Evolutionary conservation across 2,329 filamentous ascomycete species (phyloP).

Genomic region (Fusarium illudens): DNA sequence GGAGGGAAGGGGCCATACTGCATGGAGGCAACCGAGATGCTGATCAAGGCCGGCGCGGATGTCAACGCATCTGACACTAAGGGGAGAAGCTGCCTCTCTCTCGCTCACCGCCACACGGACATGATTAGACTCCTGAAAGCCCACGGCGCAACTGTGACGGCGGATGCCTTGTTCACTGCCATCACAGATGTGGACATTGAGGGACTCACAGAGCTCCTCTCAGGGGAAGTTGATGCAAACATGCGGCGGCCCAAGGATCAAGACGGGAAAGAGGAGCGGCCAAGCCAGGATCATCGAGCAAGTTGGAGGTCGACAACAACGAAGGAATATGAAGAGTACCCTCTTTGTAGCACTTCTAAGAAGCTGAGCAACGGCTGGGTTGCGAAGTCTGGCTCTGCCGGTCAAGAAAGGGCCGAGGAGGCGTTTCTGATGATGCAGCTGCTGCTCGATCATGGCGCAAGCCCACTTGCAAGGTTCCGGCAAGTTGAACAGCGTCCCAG

Average conservation of each 20-base stretch:
- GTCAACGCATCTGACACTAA: slow-evolving; percentile 23
- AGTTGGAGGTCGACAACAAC: background rate
- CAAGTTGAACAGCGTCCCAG: background rate
- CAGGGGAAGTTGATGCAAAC: slow-evolving; percentile 25
- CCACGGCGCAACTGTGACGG: slow-evolving; percentile 23
- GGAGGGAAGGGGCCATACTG: slow-evolving; percentile 16
- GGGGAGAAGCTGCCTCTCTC: slow-evolving; percentile 19
- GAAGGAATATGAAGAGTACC: slow-evolving; percentile 6
- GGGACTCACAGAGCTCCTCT: slow-evolving; percentile 18
- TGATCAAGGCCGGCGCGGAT: slow-evolving; percentile 37
- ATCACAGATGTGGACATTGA: slow-evolving; percentile 14
- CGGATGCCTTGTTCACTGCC: slow-evolving; percentile 23
- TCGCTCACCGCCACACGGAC: background rate
- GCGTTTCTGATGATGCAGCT: slow-evolving; percentile 13
- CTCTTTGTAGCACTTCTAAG: slow-evolving; percentile 17
- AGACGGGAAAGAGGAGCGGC: background rate
- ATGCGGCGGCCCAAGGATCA: background rate
- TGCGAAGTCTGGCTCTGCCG: background rate
- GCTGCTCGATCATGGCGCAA: slow-evolving; percentile 38
- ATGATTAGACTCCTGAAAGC: slow-evolving; percentile 21
- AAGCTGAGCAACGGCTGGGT: background rate
- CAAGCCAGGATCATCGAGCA: background rate
- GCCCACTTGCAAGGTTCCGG: slow-evolving; percentile 35
- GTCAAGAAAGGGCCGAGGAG: background rate
- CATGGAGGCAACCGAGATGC: slow-evolving; percentile 23